phyloP scores from a whole-genome alignment of 225 moss, liverwort and hornwort species.

The Rhytidiadelphus loreus region DNA sequence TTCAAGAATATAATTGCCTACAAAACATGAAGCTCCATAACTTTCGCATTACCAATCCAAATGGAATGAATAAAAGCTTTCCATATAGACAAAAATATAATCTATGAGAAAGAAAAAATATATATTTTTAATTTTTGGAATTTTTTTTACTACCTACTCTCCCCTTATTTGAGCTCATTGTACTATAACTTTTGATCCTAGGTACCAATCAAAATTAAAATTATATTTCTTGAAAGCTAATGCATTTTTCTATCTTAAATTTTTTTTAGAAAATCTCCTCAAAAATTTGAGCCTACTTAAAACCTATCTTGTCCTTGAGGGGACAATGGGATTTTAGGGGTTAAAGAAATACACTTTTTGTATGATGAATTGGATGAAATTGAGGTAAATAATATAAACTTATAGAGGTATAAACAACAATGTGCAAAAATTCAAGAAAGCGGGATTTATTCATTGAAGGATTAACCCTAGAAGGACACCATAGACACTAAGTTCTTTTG shows the following conservation, averaged over 20 bases:
- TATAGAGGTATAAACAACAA: background rate
- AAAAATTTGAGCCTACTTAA: background rate
- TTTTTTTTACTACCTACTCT: accelerated
- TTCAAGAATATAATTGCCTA: background rate
- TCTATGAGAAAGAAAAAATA: background rate
- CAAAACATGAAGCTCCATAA: background rate
- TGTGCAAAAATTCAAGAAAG: background rate
- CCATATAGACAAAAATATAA: background rate
- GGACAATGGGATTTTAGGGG: background rate
- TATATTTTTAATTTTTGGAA: background rate
- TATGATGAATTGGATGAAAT: background rate
- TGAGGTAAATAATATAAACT: background rate
- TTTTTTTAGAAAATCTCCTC: background rate
- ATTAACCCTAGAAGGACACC: background rate
- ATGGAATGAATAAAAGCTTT: background rate
- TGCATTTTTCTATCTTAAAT: background rate
- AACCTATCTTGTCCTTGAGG: background rate
- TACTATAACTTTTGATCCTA: background rate
- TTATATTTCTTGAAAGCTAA: background rate
- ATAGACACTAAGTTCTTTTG: too few species aligned
- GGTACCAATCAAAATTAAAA: background rate
- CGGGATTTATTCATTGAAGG: accelerated
- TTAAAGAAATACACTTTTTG: background rate
- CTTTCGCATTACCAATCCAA: background rate
- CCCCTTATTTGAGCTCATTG: background rate